A percentile compares a stretch with the other conserved stretches of the same genome.
These are phyloP conservation scores for Solanum sejunctum DNA, from an alignment of 257 asterid species.

Conservation along the genomic window DNA sequence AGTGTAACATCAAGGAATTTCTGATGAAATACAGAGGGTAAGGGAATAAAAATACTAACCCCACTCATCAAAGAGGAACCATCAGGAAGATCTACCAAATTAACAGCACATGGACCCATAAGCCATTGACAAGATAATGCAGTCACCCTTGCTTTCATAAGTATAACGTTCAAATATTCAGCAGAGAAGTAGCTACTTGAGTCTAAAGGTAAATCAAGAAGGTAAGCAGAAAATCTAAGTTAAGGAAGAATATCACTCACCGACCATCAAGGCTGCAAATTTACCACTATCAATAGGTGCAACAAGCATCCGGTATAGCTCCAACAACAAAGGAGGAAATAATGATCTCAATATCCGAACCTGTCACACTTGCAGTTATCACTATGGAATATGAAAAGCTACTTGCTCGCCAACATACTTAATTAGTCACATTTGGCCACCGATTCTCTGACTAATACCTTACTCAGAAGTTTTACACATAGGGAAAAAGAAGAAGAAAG, in stretches of 20 bases:
- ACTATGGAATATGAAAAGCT: neutral
- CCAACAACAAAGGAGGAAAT: slow-evolving; percentile 55
- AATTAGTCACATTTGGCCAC: neutral
- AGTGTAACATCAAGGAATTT: neutral
- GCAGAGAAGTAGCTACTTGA: neutral
- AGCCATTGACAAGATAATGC: slow-evolving; percentile 84
- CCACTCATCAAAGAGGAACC: slow-evolving; percentile 67
- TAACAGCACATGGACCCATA: slow-evolving; percentile 71
- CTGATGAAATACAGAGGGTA: neutral
- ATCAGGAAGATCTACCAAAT: slow-evolving; percentile 52
- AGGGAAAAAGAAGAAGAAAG: neutral
- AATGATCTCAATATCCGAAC: slow-evolving; percentile 49
- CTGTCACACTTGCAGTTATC: slow-evolving; percentile 15
- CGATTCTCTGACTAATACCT: neutral
- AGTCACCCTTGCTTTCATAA: slow-evolving; percentile 76
- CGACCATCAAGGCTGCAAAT: slow-evolving; percentile 73
- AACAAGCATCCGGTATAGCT: slow-evolving; percentile 54
- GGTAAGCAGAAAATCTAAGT: neutral
- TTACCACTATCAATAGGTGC: slow-evolving; percentile 63
- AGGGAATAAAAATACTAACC: slow-evolving; percentile 22
- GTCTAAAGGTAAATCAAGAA: neutral
- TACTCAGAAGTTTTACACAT: neutral
- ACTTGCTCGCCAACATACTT: neutral
- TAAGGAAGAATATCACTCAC: slow-evolving; percentile 28
- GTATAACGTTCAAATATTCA: neutral